phyloP scores from a whole-genome alignment of 106 monocot species.

The Dendrobium huoshanense region DNA sequence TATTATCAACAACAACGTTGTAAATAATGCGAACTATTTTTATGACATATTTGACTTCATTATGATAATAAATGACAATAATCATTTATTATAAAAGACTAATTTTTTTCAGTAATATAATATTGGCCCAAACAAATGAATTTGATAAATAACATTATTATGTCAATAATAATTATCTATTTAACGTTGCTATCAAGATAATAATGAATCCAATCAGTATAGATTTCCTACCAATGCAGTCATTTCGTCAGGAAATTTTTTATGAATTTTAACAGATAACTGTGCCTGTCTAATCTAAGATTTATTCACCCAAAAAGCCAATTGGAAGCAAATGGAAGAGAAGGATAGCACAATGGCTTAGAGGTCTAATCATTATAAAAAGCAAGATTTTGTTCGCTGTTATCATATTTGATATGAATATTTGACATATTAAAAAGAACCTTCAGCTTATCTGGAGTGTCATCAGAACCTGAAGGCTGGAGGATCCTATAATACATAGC shows the following conservation, averaged over 20 bases:
- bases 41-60: no score
- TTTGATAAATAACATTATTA: no score
- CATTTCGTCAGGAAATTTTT: not conserved
- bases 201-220: not conserved
- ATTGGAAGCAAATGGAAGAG: not conserved
- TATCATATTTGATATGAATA: not conserved
- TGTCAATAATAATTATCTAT: no score
- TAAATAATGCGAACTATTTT: no score
- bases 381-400: conserved; percentile 1
- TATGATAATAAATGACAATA: no score
- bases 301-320: not conserved
- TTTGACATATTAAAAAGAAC: not conserved
- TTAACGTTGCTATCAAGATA: not conserved
- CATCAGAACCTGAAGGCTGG: no score
- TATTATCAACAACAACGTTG: no score
- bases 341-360: not conserved
- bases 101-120: no score
- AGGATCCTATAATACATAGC: no score
- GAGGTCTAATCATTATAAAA: not conserved
- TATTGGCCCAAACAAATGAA: no score
- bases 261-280: not conserved
- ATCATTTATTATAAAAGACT: no score
- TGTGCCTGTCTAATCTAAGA: not conserved
- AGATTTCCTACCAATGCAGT: not conserved
- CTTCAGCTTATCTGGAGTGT: no score